Conservation (phyloP, 306 rosid species). For the Fragaria iinumae region DNA sequence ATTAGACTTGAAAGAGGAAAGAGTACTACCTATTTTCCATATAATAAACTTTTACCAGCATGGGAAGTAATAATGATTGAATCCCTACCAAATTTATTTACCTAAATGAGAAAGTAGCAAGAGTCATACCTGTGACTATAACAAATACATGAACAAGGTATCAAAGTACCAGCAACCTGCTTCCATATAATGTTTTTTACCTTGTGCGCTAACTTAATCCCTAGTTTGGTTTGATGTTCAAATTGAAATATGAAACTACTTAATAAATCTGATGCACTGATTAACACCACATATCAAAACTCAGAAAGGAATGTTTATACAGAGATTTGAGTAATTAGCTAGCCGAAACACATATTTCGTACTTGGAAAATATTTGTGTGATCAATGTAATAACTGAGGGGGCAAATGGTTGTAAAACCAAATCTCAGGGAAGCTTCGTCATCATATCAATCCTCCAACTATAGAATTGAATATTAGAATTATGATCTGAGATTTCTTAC, state of each 20-base stretch:
- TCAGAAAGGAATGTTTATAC: conserved; percentile 32
- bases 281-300: conserved; percentile 15
- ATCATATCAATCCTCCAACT: conserved; percentile 21
- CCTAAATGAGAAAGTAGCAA: no score
- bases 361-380: conserved; percentile 10
- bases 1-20: no score
- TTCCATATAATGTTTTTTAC: neutral
- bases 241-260: conserved; percentile 26
- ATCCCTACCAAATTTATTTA: no score
- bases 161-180: neutral
- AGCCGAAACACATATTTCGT: neutral
- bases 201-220: neutral
- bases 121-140: no score
- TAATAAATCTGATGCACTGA: conserved; percentile 29
- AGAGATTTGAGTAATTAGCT: conserved; percentile 18
- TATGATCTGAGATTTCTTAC: conserved; percentile 31
- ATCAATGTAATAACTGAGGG: neutral
- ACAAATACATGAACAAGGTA: conserved; percentile 10
- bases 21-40: no score
- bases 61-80: no score
- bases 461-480: conserved; percentile 22
- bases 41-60: no score
- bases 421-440: conserved; percentile 7
- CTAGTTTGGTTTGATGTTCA: conserved; percentile 16
- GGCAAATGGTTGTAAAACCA: conserved; percentile 1